Percentiles rank a stretch among this genome's conserved stretches.
Conservation (phyloP, 441 rosid genomes). For the Dalechampia spathulata region DNA sequence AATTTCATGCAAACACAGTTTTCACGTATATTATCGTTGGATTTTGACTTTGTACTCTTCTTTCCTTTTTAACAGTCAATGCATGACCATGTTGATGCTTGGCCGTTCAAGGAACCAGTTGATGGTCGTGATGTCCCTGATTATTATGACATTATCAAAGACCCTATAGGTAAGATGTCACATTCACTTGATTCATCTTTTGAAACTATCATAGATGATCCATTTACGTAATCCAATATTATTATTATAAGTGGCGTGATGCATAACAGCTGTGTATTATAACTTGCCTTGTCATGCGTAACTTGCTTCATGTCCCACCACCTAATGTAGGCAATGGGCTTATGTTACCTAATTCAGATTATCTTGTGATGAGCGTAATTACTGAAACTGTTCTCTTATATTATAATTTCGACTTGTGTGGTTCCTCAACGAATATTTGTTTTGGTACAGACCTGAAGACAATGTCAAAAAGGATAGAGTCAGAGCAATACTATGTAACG, state of each 20-base stretch:
- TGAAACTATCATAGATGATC: neutral
- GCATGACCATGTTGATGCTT: conserved; percentile 91
- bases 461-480: conserved; percentile 80
- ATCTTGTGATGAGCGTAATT: neutral
- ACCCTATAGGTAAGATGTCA: conserved; percentile 83
- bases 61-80: conserved; percentile 46
- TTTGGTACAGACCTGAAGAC: conserved; percentile 74
- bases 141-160: conserved; percentile 95
- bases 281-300: neutral
- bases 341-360: neutral
- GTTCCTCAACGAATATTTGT: conserved; percentile 4
- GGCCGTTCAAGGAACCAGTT: conserved; percentile 99
- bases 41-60: conserved; percentile 11
- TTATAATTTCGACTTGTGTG: neutral
- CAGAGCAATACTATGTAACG: conserved; percentile 89
- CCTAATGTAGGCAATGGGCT: neutral
- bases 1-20: neutral
- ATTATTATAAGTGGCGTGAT: neutral
- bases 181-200: neutral
- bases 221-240: neutral
- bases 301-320: neutral
- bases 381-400: neutral
- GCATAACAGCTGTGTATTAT: neutral
- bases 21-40: neutral
- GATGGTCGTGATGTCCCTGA: conserved; percentile 96